A percentile compares a stretch with the other conserved stretches of the same genome.
Evolutionary conservation across 805 yeast species (phyloP).

Genomic region (Ogataea corticis): DNA sequence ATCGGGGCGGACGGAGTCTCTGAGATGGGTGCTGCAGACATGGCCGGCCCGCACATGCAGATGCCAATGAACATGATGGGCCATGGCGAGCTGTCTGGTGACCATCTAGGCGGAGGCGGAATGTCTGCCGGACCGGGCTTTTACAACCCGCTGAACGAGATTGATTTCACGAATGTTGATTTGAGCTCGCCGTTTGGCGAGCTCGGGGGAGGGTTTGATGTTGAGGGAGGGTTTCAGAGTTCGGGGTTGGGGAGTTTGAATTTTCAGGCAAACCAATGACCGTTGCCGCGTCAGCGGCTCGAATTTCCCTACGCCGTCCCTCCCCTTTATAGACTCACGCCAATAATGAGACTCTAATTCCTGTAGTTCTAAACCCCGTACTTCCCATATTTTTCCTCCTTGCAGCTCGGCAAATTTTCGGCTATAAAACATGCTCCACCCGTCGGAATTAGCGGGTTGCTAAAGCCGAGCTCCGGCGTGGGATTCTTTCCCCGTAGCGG

Average conservation of each 20-base stretch:
- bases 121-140: slow-evolving; percentile 16
- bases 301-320: too few species aligned
- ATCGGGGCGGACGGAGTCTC: background rate
- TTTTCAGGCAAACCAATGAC: slow-evolving; percentile 8
- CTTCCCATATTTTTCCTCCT: too few species aligned
- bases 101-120: slow-evolving; percentile 11
- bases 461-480: background rate
- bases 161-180: slow-evolving; percentile 41
- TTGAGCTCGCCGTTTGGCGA: slow-evolving; percentile 29
- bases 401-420: background rate
- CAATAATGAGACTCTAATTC: too few species aligned
- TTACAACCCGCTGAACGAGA: slow-evolving; percentile 37
- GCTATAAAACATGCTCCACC: too few species aligned
- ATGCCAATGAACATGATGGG: slow-evolving; percentile 9
- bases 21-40: background rate
- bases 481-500: background rate
- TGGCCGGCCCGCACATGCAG: slow-evolving; percentile 4
- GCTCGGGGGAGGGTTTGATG: slow-evolving; percentile 7
- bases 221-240: slow-evolving; percentile 7
- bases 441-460: slow-evolving; percentile 12
- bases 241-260: slow-evolving; percentile 22
- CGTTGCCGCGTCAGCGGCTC: background rate
- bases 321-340: too few species aligned
- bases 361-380: too few species aligned
- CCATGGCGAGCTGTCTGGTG: slow-evolving; percentile 1